Evolutionary conservation across 345 rosid genomes (phyloP), one percentile per base, ranked within the genome.

Genomic region (Eucalyptus victrix): DNA sequence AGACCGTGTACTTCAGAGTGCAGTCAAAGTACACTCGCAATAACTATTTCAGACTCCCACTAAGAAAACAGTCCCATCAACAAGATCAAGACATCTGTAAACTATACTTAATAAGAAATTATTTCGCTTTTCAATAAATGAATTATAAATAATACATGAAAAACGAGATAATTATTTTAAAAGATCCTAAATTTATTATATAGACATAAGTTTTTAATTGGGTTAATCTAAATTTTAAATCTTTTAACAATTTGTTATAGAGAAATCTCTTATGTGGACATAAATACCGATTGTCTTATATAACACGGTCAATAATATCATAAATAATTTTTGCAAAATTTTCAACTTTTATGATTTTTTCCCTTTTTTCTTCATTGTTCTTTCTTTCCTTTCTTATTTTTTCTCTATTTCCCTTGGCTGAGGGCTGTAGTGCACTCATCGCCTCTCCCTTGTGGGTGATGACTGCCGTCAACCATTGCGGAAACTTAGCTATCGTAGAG

Each of bases 261-360:
- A 4, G 7, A 65, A 65, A 65, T 15, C 34, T 7, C 10, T 53
- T 3, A 53, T 7, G 8, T 65, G 18, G 2, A 15, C 40, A 7
- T 15, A 7, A 7, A 65, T 14, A 17, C 1, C 0, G 0, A 15
- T 7, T 16, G 2, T 65, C 3, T 1, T n/a, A n/a, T 9, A 30
- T 30, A 32, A 16, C 1, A 15, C 3, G 3, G 2, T 53, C 5
- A 14, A 9, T 65, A 1, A n/a, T 53, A 53, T 53, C 2, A 2
- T n/a, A 8, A 17, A 65, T 5, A 15, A 65, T n/a, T 7, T n/a
- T n/a, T 16, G 0, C 40, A 65, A n/a, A n/a, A 7, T 60, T 60
- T 60, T 0, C 2, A 26, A 28, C 4, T 60, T 28, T 60, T 12
- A 60, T 28, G 32, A 60, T 6, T 60, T 65, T 65, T 65, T 4